phyloP scores from a whole-genome alignment of 2,329 filamentous ascomycete species.

The Colletotrichum chrysophilum region DNA sequence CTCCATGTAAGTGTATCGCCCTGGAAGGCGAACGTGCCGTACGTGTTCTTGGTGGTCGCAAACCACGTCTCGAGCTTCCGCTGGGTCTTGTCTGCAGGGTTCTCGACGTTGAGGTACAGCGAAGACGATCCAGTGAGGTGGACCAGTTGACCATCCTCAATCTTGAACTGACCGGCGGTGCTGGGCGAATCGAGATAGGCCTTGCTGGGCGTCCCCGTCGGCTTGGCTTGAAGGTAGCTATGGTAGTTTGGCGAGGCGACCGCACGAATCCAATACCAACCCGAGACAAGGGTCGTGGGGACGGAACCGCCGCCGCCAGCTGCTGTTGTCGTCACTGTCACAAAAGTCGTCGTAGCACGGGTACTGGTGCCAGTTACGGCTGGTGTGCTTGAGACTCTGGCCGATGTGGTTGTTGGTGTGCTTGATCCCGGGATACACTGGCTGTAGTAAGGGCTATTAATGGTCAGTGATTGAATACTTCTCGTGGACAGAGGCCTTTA shows the following conservation, averaged over 20 bases:
- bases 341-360: slow-evolving; percentile 7
- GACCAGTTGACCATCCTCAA: slow-evolving; percentile 60
- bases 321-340: slow-evolving; percentile 7
- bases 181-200: slow-evolving; percentile 57
- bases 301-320: slow-evolving; percentile 5
- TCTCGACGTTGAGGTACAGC: slow-evolving; percentile 53
- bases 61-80: slow-evolving; percentile 58
- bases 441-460: slow-evolving; percentile 8
- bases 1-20: slow-evolving; percentile 65
- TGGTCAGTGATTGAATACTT: not conserved
- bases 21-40: slow-evolving; percentile 61
- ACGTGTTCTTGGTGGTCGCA: slow-evolving; percentile 53
- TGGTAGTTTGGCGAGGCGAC: slow-evolving; percentile 63
- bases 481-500: not conserved
- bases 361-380: not conserved
- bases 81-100: slow-evolving; percentile 48
- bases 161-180: slow-evolving; percentile 63
- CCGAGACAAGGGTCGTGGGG: slow-evolving; percentile 47
- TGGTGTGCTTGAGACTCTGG: not conserved
- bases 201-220: slow-evolving; percentile 45
- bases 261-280: slow-evolving; percentile 63
- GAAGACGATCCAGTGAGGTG: slow-evolving; percentile 48
- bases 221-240: slow-evolving; percentile 56
- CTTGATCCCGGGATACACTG: slow-evolving; percentile 16
- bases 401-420: not conserved